A percentile compares a stretch with the other conserved stretches of the same genome.
Evolutionary conservation across 140 eudicot species (phyloP).

Genomic region (Anethum foeniculum): DNA sequence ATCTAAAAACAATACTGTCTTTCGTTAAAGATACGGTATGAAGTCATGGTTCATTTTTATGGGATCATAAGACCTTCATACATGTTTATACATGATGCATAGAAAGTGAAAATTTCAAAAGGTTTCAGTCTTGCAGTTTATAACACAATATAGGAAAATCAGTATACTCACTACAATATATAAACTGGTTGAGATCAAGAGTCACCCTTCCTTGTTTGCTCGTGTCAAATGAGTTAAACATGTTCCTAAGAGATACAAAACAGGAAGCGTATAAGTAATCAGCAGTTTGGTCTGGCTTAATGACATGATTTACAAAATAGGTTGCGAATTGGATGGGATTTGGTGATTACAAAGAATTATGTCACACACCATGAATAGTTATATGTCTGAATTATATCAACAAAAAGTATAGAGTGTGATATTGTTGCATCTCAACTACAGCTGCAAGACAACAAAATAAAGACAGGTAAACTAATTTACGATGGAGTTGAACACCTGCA

Average conservation of each 20-base stretch:
- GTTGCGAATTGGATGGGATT: neutral
- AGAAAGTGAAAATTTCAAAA: neutral
- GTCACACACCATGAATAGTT: neutral
- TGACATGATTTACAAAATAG: neutral
- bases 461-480: neutral
- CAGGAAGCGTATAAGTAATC: neutral
- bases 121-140: neutral
- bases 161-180: conserved; percentile 71
- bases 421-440: neutral
- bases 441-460: neutral
- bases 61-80: neutral
- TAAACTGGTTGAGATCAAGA: conserved; percentile 84
- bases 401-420: neutral
- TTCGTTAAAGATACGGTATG: too few species aligned
- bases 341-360: neutral
- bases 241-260: conserved; percentile 46
- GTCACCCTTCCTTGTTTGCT: conserved; percentile 90
- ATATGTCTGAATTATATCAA: neutral
- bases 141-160: neutral
- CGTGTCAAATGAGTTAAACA: conserved; percentile 80
- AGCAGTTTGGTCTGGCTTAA: neutral
- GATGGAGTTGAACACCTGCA: neutral
- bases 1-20: neutral
- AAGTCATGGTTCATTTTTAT: neutral
- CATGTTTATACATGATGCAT: neutral